phyloP scores from a whole-genome alignment of 805 yeast genomes.

The Nakazawaea pomicola region DNA sequence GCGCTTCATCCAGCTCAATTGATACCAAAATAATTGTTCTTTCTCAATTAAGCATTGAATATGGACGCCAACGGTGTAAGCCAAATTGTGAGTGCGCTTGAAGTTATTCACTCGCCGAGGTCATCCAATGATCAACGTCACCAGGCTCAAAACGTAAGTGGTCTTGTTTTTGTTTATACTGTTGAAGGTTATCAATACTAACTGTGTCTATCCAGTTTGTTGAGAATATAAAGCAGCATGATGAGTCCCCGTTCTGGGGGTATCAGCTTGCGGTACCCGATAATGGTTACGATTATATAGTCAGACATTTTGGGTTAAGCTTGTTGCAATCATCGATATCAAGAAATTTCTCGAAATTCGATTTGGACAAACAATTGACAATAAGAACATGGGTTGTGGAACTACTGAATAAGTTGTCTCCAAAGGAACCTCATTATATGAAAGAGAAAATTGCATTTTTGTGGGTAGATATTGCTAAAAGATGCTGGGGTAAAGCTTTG shows the following conservation, averaged over 20 bases:
- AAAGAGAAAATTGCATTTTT: conserved; percentile 85
- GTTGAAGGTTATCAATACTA: background rate
- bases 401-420: conserved; percentile 53
- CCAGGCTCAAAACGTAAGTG: conserved; percentile 39
- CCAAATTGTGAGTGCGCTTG: conserved; percentile 76
- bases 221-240: conserved; percentile 69
- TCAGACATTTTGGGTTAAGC: conserved; percentile 87
- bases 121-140: conserved; percentile 53
- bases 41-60: background rate
- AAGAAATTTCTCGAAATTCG: conserved; percentile 49
- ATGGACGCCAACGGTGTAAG: conserved; percentile 67
- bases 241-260: conserved; percentile 90
- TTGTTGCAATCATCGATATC: conserved; percentile 70
- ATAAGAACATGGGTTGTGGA: conserved; percentile 84
- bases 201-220: conserved; percentile 38
- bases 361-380: conserved; percentile 52
- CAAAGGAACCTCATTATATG: conserved; percentile 81
- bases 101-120: conserved; percentile 62
- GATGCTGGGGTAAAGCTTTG: conserved; percentile 83
- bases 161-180: background rate
- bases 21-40: background rate
- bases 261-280: conserved; percentile 72
- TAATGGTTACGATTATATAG: conserved; percentile 58
- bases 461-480: conserved; percentile 89
- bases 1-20: background rate